Conservation (phyloP, 805 yeast genomes). For the Lachancea meyersii region DNA sequence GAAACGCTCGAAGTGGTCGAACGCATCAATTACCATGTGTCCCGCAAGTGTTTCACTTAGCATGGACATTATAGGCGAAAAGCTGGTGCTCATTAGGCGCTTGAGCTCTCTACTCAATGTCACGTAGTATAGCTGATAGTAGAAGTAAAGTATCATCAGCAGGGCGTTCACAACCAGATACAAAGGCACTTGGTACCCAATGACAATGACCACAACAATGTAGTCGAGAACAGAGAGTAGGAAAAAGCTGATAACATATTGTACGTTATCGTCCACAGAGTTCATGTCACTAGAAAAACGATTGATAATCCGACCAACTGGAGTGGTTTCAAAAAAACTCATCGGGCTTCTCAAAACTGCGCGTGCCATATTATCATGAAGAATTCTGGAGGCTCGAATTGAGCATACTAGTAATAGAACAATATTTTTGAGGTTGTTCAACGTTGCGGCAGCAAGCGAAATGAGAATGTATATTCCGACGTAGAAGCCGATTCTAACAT, state of each 20-base stretch:
- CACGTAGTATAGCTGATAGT: slow-evolving; percentile 66
- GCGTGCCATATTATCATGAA: slow-evolving; percentile 53
- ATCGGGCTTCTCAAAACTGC: slow-evolving; percentile 55
- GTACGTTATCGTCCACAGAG: slow-evolving; percentile 49
- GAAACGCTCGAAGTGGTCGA: slow-evolving; percentile 60
- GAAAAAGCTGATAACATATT: slow-evolving; percentile 46
- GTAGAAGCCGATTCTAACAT: slow-evolving; percentile 40
- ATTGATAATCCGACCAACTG: slow-evolving; percentile 59
- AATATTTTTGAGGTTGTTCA: slow-evolving; percentile 42
- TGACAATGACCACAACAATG: slow-evolving; percentile 44
- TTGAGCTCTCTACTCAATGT: slow-evolving; percentile 72
- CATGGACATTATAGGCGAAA: slow-evolving; percentile 75
- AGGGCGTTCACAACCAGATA: slow-evolving; percentile 42
- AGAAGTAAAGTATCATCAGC: slow-evolving; percentile 50
- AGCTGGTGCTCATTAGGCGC: slow-evolving; percentile 60
- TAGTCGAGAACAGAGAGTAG: slow-evolving; percentile 42
- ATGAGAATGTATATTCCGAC: slow-evolving; percentile 50
- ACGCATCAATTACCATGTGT: slow-evolving; percentile 72
- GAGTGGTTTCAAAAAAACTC: slow-evolving; percentile 64
- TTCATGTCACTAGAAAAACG: slow-evolving; percentile 59
- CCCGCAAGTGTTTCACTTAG: slow-evolving; percentile 79
- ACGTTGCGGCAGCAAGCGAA: slow-evolving; percentile 47
- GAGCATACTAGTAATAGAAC: slow-evolving; percentile 49
- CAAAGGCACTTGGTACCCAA: slow-evolving; percentile 49
- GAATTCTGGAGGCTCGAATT: slow-evolving; percentile 46